Conservation (phyloP, 139 green algal genomes). For the Astrephomene gubernaculifera region DNA sequence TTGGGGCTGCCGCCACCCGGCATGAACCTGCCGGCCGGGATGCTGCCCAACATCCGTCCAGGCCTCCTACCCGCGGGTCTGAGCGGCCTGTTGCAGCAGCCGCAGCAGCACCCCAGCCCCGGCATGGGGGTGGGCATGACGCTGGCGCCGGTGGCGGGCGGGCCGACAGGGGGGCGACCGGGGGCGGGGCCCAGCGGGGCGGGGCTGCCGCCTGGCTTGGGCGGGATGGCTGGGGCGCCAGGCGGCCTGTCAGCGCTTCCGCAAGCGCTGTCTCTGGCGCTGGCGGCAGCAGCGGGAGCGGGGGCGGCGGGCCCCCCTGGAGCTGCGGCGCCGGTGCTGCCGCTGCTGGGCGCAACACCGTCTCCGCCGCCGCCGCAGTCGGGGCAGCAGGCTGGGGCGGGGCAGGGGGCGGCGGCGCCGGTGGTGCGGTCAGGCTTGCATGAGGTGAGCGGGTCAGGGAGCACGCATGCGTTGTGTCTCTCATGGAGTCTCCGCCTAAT, state of each 20-base stretch:
- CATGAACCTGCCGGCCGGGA: too few relatives aligned
- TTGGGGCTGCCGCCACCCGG: too few relatives aligned
- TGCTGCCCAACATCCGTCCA: neutral
- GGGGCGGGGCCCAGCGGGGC: neutral
- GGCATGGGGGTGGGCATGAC: neutral
- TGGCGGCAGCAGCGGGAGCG: constrained; percentile 23
- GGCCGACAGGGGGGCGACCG: neutral
- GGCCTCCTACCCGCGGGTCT: neutral
- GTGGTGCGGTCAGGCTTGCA: neutral
- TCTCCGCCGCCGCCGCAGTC: neutral
- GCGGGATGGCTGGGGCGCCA: neutral
- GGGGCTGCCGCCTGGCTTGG: neutral
- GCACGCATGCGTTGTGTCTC: neutral
- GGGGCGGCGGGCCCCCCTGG: constrained; percentile 6
- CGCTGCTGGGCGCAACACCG: neutral
- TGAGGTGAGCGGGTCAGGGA: constrained; percentile 4
- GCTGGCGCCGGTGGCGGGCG: neutral
- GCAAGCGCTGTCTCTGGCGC: neutral
- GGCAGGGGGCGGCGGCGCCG: neutral
- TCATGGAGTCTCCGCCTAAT: too few relatives aligned
- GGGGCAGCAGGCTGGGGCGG: neutral
- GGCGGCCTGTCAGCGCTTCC: neutral
- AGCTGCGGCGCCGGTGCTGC: neutral
- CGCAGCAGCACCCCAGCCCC: neutral
- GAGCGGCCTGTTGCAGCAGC: neutral